Evolutionary conservation across 2,329 filamentous ascomycete species (phyloP).

Genomic region (Pseudogymnoascus sp.): DNA sequence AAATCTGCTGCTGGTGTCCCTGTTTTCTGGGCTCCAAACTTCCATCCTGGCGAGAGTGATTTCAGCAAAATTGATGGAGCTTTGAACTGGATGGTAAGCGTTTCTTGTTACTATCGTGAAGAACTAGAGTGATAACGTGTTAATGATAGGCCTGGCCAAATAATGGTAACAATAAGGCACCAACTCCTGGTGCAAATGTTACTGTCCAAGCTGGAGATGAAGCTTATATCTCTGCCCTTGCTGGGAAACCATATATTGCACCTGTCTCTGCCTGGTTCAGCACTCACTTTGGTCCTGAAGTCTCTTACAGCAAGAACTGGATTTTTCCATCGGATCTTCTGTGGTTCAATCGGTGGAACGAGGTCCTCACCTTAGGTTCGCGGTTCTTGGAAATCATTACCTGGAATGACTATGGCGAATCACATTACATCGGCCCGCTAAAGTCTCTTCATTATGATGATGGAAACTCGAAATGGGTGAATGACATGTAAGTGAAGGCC

Average conservation of each 20-base stretch:
- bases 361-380: conserved; percentile 37
- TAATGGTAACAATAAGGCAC: conserved; percentile 22
- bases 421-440: conserved; percentile 43
- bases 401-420: conserved; percentile 47
- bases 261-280: conserved; percentile 34
- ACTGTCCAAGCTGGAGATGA: conserved; percentile 19
- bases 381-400: conserved; percentile 39
- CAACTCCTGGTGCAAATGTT: conserved; percentile 17
- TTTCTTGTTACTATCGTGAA: too few relatives aligned
- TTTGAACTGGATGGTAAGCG: conserved; percentile 21
- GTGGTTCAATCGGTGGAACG: conserved; percentile 51
- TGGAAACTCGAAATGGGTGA: conserved; percentile 33
- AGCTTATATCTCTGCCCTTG: conserved; percentile 17
- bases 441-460: conserved; percentile 31
- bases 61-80: conserved; percentile 19
- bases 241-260: conserved; percentile 21
- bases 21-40: conserved; percentile 22
- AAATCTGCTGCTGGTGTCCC: conserved; percentile 25
- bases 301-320: conserved; percentile 44
- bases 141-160: conserved; percentile 19
- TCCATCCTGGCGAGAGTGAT: conserved; percentile 18
- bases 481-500: conserved; percentile 19
- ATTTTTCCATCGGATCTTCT: conserved; percentile 52
- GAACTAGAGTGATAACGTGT: background rate
- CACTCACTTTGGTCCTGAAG: conserved; percentile 33